phyloP scores from a whole-genome alignment of 192 early-diverging fungal species.

The Backusella parvicylindrica region DNA sequence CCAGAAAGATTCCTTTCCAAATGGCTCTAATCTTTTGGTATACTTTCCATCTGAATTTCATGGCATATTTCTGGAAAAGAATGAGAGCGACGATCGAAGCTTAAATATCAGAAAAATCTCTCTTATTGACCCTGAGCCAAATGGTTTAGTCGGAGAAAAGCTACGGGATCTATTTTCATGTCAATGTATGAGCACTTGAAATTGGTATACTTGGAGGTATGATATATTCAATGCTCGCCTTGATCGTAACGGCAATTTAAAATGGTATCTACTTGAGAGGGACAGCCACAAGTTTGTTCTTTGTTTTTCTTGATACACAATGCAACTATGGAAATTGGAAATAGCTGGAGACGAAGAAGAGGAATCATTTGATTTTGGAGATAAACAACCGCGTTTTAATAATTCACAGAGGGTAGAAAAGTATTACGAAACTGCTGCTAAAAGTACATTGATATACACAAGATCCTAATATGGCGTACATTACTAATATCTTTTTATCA shows the following conservation, averaged over 20 bases:
- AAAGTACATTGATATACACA: not conserved
- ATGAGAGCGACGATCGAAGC: too few relatives aligned
- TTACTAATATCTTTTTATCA: too few relatives aligned
- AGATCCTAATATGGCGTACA: not conserved
- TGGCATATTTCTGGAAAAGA: not conserved
- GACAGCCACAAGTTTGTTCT: not conserved
- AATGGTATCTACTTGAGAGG: not conserved
- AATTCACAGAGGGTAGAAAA: too few relatives aligned
- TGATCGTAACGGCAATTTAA: not conserved
- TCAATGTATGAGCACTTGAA: too few relatives aligned
- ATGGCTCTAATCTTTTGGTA: not conserved
- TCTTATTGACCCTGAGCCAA: too few relatives aligned
- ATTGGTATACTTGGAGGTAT: too few relatives aligned
- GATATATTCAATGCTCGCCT: not conserved
- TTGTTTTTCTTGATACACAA: not conserved
- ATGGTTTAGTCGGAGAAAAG: too few relatives aligned
- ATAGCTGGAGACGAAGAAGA: not conserved
- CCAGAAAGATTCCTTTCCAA: not conserved
- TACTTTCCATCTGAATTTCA: not conserved
- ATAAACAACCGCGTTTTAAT: too few relatives aligned
- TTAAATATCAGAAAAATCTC: not conserved
- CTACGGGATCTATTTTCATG: too few relatives aligned
- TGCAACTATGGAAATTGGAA: not conserved
- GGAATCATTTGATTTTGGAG: not conserved
- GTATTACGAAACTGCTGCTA: not conserved